Percentiles rank a stretch among this genome's conserved stretches.
Evolutionary conservation across 2,329 filamentous ascomycete genomes (phyloP).

Genomic region (Aspergillus uvarum): DNA sequence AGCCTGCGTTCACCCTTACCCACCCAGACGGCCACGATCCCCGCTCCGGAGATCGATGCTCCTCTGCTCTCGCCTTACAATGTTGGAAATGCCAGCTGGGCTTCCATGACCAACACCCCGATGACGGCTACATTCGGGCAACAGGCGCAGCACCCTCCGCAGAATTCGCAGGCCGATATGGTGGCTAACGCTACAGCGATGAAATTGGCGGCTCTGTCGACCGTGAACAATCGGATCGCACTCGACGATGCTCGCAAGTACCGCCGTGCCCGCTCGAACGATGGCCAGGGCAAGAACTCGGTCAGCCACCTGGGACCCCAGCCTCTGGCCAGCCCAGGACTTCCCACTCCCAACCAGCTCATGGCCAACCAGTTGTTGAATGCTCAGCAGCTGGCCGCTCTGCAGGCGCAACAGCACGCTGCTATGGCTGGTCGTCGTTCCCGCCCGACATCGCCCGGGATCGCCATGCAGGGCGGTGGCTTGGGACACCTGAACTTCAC

Average conservation of each 20-base stretch:
- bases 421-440: constrained; percentile 69
- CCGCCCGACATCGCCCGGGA: constrained; percentile 82
- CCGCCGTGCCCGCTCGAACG: constrained; percentile 84
- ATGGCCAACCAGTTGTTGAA: constrained; percentile 85
- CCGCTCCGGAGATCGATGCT: constrained; percentile 71
- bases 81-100: constrained; percentile 86
- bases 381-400: constrained; percentile 77
- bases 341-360: constrained; percentile 73
- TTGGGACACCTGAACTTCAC: constrained; percentile 70
- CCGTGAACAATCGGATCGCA: constrained; percentile 96
- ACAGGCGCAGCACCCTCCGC: constrained; percentile 42
- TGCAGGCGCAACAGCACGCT: constrained; percentile 67
- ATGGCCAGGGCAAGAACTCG: constrained; percentile 55
- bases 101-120: constrained; percentile 96
- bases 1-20: constrained; percentile 79
- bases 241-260: constrained; percentile 97
- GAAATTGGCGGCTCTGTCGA: constrained; percentile 95
- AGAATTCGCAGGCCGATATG: constrained; percentile 83
- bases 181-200: constrained; percentile 97
- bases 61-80: constrained; percentile 80
- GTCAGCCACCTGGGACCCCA: constrained; percentile 64
- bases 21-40: constrained; percentile 81
- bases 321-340: constrained; percentile 58
- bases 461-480: constrained; percentile 69
- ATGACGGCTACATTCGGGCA: constrained; percentile 83